Percentiles rank a stretch among this genome's conserved stretches.
Evolutionary conservation across 768 basidiomycete genomes (phyloP).

Genomic region (Termitomyces sp.): DNA sequence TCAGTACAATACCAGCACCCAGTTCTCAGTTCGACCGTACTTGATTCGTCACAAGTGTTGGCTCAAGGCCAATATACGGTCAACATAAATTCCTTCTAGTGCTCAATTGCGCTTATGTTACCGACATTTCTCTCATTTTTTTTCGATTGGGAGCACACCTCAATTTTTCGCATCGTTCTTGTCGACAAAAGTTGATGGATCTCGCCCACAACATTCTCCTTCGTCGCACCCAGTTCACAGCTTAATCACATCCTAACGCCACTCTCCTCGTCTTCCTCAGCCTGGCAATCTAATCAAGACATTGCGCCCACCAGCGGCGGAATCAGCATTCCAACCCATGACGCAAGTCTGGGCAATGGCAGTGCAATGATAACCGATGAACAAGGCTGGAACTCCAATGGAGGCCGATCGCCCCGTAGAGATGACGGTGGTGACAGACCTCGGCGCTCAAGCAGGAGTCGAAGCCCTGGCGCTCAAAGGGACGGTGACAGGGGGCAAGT

Average conservation of each 20-base stretch:
- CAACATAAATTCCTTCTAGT: slow-evolving; percentile 3
- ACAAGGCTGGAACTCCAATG: slow-evolving; percentile 43
- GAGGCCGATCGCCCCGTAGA: slow-evolving; percentile 38
- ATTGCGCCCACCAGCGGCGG: slow-evolving; percentile 55
- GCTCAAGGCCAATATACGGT: slow-evolving; percentile 35
- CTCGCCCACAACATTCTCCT: slow-evolving; percentile 15
- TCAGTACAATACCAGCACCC: slow-evolving; percentile 19
- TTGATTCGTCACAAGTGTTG: slow-evolving; percentile 27
- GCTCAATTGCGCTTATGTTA: slow-evolving; percentile 8
- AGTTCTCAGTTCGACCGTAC: slow-evolving; percentile 15
- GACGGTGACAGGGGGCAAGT: slow-evolving; percentile 54
- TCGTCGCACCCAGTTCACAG: slow-evolving; percentile 19
- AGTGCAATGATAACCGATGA: slow-evolving; percentile 48
- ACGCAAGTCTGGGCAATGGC: slow-evolving; percentile 32
- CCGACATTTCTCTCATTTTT: slow-evolving; percentile 14
- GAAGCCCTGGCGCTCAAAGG: slow-evolving; percentile 53
- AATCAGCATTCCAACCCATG: slow-evolving; percentile 67
- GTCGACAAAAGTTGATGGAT: slow-evolving; percentile 13
- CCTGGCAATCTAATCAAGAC: slow-evolving; percentile 75
- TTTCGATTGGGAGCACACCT: slow-evolving; percentile 9
- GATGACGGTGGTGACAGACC: slow-evolving; percentile 37
- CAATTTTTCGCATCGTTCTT: slow-evolving; percentile 15
- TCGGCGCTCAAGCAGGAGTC: slow-evolving; percentile 70
- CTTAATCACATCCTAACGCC: slow-evolving; percentile 33
- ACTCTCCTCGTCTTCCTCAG: slow-evolving; percentile 40